Conservation (phyloP, 108 stramenopile species). For the Pseudonitzschia delicatissima region DNA sequence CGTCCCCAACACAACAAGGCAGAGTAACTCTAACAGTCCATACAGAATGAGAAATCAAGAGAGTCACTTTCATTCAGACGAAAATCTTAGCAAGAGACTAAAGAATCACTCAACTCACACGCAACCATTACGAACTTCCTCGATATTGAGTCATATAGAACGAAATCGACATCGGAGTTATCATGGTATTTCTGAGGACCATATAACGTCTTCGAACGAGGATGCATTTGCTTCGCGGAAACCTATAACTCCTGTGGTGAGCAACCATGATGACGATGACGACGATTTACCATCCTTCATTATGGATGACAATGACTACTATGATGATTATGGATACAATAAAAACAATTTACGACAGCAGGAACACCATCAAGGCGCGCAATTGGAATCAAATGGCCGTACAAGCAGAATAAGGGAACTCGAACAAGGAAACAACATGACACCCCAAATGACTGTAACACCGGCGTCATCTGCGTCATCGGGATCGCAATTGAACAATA, state of each 20-base stretch:
- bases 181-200: too few relatives aligned
- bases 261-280: not conserved
- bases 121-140: not conserved
- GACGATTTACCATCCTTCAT: constrained; percentile 9
- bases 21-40: too few relatives aligned
- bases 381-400: not conserved
- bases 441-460: not conserved
- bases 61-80: not conserved
- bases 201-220: too few relatives aligned
- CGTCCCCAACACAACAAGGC: not conserved
- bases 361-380: not conserved
- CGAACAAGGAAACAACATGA: not conserved
- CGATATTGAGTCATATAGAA: too few relatives aligned
- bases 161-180: too few relatives aligned
- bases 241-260: too few relatives aligned
- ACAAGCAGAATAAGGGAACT: too few relatives aligned
- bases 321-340: not conserved
- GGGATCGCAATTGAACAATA: not conserved
- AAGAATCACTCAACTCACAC: not conserved
- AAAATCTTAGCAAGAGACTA: not conserved
- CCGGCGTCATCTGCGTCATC: constrained; percentile 9
- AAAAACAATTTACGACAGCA: not conserved
- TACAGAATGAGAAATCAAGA: not conserved
- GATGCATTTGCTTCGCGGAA: too few relatives aligned
- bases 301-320: constrained; percentile 9